Evolutionary conservation across 2,329 filamentous ascomycete genomes (phyloP).

Genomic region (Alternaria sp.): DNA sequence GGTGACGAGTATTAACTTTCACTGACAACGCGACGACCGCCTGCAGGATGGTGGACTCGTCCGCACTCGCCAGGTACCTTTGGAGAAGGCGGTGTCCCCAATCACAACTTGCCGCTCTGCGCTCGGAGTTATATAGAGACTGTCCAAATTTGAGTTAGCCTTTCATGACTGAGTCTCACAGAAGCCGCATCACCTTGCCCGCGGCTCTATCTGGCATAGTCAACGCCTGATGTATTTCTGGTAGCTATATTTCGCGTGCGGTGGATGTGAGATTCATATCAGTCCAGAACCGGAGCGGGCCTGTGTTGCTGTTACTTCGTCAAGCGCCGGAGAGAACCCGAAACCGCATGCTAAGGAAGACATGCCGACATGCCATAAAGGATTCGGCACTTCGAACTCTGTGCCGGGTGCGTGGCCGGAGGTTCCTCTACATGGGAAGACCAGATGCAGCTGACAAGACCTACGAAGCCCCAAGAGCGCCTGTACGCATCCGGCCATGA

Average conservation of each 20-base stretch:
- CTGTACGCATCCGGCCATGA: background rate
- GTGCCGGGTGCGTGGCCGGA: background rate
- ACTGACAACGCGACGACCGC: background rate
- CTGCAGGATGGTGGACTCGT: background rate
- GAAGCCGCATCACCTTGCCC: background rate
- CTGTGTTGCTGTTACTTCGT: accelerated
- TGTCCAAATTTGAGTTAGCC: background rate
- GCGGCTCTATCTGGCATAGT: background rate
- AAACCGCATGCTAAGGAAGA: background rate
- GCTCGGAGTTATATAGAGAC: background rate
- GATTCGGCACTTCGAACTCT: background rate
- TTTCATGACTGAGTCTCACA: background rate
- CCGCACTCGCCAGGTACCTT: too few relatives aligned
- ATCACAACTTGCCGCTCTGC: background rate
- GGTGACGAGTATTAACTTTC: background rate
- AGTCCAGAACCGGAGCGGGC: background rate
- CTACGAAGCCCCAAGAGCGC: background rate
- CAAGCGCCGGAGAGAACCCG: background rate
- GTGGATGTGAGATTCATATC: background rate
- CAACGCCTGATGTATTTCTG: background rate
- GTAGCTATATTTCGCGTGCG: background rate
- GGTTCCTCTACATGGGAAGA: background rate
- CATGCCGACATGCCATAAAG: background rate
- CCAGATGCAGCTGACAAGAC: background rate
- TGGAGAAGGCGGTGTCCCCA: background rate